Evolutionary conservation across 1,284 basidiomycete species (phyloP), one percentile per base, ranked within the genome.

Genomic region (Schizophyllum amplum): DNA sequence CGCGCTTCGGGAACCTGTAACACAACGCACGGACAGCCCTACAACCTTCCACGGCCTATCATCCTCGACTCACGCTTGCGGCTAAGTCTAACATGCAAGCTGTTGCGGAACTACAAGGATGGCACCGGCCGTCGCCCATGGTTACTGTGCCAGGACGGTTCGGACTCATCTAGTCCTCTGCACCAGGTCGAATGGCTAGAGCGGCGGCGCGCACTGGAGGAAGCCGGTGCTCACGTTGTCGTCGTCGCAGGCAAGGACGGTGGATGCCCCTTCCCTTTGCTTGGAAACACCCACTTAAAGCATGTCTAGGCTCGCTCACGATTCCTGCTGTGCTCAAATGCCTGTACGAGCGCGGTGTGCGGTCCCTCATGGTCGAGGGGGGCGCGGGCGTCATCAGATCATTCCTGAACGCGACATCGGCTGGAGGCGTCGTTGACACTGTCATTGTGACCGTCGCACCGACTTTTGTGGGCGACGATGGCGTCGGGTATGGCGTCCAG

Each of bases 351-450:
- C 71, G 79, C 23, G 84, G 82, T 9, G 78, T 97, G 58, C 71
- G 72, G 6, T 87, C 86, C 3, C 75, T 98, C 55, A 99, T 99
- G 96, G 88, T 98, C 9, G 96, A 99, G 75, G 96, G n/a, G 54
- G 96, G 96, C 17, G 90, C 92, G 4, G 72, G 75, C 4, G 79
- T 98, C 58, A 94, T 99, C 57, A 76, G 80, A 17, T 84, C 89
- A 1, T 93, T 96, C 71, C 73, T 97, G 21, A 65, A 69, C 1
- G 71, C 72, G 49, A 55, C 57, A 52, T 42, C 33, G 17, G 13
- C 11, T 3, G 60, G 57, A 33, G 60, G 55, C 60, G 59, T 82
- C 5, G 78, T 94, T 4, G 87, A 96, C 67, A 77, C 78, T 23
- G 69, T 96, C 27, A 80, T 97, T 51, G 73, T 96, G 47, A 97